Conservation (phyloP, 2,329 filamentous ascomycete species). For the Phialophora tarda region DNA sequence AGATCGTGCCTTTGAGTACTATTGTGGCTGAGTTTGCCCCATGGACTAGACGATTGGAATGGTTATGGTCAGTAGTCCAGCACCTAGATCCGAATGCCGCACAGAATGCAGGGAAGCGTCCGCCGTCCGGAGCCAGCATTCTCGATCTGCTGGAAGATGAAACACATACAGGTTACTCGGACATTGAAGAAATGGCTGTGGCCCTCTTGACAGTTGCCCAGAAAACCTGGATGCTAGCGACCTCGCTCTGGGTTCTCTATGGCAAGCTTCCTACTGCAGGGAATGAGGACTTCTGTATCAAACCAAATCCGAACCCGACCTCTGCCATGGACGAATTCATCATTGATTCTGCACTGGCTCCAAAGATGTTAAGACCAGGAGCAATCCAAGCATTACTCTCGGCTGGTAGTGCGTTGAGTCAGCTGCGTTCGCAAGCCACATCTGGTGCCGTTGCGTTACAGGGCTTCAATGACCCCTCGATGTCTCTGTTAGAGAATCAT, state of each 20-base stretch:
- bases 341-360: constrained; percentile 67
- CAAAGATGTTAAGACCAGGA: constrained; percentile 75
- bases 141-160: constrained; percentile 78
- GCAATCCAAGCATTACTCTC: constrained; percentile 86
- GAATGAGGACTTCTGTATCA: constrained; percentile 84
- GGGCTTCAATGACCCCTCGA: constrained; percentile 34
- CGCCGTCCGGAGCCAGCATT: constrained; percentile 64
- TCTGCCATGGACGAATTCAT: constrained; percentile 57
- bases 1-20: constrained; percentile 87
- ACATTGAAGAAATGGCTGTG: constrained; percentile 77
- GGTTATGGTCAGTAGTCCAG: constrained; percentile 76
- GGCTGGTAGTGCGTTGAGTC: constrained; percentile 85
- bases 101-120: constrained; percentile 39
- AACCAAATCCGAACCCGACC: constrained; percentile 48
- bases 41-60: constrained; percentile 84
- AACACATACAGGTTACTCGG: constrained; percentile 83
- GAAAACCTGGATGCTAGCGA: constrained; percentile 86
- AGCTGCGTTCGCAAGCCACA: constrained; percentile 64
- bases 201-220: constrained; percentile 79
- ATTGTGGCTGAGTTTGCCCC: constrained; percentile 83
- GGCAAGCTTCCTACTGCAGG: constrained; percentile 80
- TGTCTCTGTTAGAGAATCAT: constrained; percentile 42
- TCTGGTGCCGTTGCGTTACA: constrained; percentile 43
- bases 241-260: constrained; percentile 89
- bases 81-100: constrained; percentile 64